A percentile compares a stretch with the other conserved stretches of the same genome.
Conservation (phyloP, 192 early-diverging fungal genomes). For the Diversispora eburnea region DNA sequence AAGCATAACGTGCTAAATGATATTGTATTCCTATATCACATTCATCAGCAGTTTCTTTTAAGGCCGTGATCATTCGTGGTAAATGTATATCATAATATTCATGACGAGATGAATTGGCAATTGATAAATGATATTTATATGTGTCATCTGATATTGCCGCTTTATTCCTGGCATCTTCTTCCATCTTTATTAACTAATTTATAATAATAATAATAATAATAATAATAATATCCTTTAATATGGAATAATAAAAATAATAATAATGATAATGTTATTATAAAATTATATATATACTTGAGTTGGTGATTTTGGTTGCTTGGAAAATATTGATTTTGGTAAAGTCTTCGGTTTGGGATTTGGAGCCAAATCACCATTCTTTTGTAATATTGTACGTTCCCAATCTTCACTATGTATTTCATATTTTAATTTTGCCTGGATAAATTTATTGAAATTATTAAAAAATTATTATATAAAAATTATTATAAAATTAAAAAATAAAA, state of each 20-base stretch:
- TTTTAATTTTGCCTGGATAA: conserved; percentile 59
- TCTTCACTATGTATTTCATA: conserved; percentile 80
- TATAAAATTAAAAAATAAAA: background rate
- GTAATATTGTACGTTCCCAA: conserved; percentile 76
- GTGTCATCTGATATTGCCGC: conserved; percentile 75
- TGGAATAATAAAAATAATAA: background rate
- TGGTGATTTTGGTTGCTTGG: conserved; percentile 50
- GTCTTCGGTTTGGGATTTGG: conserved; percentile 42
- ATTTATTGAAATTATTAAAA: too few species aligned
- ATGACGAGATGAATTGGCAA: conserved; percentile 70
- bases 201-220: conserved; percentile 14
- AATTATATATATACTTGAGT: conserved; percentile 48
- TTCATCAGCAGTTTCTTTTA: conserved; percentile 83
- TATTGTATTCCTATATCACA: conserved; percentile 78
- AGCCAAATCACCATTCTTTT: conserved; percentile 43
- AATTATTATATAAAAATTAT: too few species aligned
- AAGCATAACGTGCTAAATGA: conserved; percentile 74
- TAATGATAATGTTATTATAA: background rate
- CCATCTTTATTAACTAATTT: conserved; percentile 63
- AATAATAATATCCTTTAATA: background rate
- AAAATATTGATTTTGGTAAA: conserved; percentile 45
- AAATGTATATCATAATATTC: conserved; percentile 78
- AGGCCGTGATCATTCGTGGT: conserved; percentile 75
- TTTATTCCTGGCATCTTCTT: conserved; percentile 85
- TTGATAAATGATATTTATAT: conserved; percentile 77